Evolutionary conservation across 2,329 filamentous ascomycete genomes (phyloP).

Genomic region (Hansfordia pulvinata): DNA sequence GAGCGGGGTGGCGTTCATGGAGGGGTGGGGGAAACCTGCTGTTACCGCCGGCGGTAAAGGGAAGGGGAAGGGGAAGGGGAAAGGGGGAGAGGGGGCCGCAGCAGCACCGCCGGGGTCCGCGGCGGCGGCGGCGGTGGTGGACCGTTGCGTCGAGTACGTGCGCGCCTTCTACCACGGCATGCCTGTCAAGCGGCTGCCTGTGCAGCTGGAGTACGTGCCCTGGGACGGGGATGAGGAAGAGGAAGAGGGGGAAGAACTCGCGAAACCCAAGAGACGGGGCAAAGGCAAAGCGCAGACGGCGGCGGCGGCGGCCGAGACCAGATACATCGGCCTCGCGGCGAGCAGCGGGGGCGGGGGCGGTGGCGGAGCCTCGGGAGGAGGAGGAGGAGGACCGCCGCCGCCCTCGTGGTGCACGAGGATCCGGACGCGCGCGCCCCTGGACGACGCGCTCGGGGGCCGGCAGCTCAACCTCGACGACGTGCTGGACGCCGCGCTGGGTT

Average conservation of each 20-base stretch:
- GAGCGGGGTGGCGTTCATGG: conserved; percentile 21
- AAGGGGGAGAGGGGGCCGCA: not conserved
- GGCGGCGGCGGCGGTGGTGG: not conserved
- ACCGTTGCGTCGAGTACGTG: conserved; percentile 19
- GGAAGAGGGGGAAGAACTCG: conserved; percentile 1
- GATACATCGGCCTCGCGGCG: conserved; percentile 30
- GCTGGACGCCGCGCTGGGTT: conserved; percentile 41
- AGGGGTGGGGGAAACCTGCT: conserved; percentile 24
- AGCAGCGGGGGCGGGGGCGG: too few species aligned
- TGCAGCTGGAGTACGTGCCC: conserved; percentile 26
- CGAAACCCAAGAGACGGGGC: too few species aligned
- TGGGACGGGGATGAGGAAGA: conserved; percentile 25
- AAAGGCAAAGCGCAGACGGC: not conserved
- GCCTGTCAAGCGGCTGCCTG: conserved; percentile 27
- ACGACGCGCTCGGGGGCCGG: conserved; percentile 28
- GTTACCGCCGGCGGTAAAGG: conserved; percentile 3
- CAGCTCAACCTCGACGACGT: conserved; percentile 50
- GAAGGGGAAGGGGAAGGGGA: not conserved
- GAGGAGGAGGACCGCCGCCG: too few species aligned
- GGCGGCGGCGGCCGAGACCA: conserved; percentile 4
- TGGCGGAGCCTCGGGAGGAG: too few species aligned
- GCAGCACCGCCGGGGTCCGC: not conserved
- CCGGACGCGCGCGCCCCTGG: conserved; percentile 30
- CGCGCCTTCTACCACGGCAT: conserved; percentile 39
- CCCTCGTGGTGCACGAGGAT: conserved; percentile 38